These are phyloP conservation scores for Neopestalotiopsis clavispora DNA, from an alignment of 2,329 filamentous ascomycete genomes.

Conservation along the genomic window DNA sequence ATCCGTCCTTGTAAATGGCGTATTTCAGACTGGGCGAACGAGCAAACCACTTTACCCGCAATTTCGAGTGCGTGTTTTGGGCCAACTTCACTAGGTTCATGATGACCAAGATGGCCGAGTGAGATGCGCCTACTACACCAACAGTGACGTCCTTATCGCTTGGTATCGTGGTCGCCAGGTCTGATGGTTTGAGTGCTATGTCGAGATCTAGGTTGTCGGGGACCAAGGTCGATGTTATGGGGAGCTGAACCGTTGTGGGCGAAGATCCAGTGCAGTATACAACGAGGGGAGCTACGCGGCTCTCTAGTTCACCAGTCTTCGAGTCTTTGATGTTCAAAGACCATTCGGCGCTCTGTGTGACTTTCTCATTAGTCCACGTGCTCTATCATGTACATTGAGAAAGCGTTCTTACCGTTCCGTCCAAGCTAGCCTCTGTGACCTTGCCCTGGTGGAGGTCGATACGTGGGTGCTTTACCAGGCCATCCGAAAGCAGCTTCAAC, in stretches of 20 bases:
- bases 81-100: slow-evolving; percentile 63
- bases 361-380: not conserved
- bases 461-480: slow-evolving; percentile 43
- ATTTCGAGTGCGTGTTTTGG: slow-evolving; percentile 52
- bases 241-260: slow-evolving; percentile 28
- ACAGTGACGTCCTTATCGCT: slow-evolving; percentile 45
- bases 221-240: slow-evolving; percentile 33
- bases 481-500: slow-evolving; percentile 48
- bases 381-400: not conserved
- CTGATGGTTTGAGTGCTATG: slow-evolving; percentile 56
- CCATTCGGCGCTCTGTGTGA: slow-evolving; percentile 1
- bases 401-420: not conserved
- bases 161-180: slow-evolving; percentile 47
- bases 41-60: slow-evolving; percentile 66
- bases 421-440: slow-evolving; percentile 30
- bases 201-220: slow-evolving; percentile 58
- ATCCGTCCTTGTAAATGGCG: slow-evolving; percentile 65
- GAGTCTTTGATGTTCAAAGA: not conserved
- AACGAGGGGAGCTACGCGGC: slow-evolving; percentile 4
- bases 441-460: slow-evolving; percentile 43
- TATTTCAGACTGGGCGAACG: slow-evolving; percentile 62
- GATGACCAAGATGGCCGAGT: slow-evolving; percentile 66
- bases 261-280: slow-evolving; percentile 38
- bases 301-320: not conserved
- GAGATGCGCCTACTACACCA: slow-evolving; percentile 65